phyloP scores from a whole-genome alignment of 495 filamentous ascomycete genomes.

The Xylaria venustula region DNA sequence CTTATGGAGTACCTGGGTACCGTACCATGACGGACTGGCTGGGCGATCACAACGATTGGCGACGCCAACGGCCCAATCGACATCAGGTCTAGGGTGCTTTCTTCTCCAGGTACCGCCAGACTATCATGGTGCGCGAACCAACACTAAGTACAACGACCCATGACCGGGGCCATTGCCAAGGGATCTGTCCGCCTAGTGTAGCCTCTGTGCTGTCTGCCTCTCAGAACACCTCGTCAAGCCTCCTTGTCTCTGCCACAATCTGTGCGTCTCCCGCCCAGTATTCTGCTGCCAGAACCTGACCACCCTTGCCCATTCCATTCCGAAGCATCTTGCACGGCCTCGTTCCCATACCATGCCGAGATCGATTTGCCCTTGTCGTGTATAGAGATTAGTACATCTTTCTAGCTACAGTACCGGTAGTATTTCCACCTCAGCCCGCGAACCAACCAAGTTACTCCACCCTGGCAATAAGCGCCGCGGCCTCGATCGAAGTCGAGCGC shows the following conservation, averaged over 20 bases:
- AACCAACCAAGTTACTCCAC: conserved; percentile 11
- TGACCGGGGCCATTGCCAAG: background rate
- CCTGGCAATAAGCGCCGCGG: conserved; percentile 5
- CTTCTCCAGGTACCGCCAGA: background rate
- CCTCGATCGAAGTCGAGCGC: conserved; percentile 11
- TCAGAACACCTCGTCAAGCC: conserved; percentile 16
- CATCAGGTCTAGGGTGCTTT: background rate
- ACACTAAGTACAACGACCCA: background rate
- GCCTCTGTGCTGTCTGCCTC: conserved; percentile 11
- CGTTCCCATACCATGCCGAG: background rate
- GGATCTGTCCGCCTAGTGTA: background rate
- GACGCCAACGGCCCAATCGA: conserved; percentile 19
- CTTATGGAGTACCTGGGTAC: background rate
- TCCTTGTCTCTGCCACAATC: conserved; percentile 14
- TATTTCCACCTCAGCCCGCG: conserved; percentile 17
- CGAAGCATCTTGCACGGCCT: conserved; percentile 26
- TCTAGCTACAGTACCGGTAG: background rate
- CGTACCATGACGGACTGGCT: conserved; percentile 14
- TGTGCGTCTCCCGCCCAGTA: background rate
- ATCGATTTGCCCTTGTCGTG: background rate
- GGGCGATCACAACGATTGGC: conserved; percentile 24
- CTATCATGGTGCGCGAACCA: conserved; percentile 29
- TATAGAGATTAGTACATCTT: background rate
- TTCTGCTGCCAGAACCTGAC: background rate
- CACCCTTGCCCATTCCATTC: background rate